Evolutionary conservation across 306 rosid genomes (phyloP).

Genomic region (Fragaria vesca): DNA sequence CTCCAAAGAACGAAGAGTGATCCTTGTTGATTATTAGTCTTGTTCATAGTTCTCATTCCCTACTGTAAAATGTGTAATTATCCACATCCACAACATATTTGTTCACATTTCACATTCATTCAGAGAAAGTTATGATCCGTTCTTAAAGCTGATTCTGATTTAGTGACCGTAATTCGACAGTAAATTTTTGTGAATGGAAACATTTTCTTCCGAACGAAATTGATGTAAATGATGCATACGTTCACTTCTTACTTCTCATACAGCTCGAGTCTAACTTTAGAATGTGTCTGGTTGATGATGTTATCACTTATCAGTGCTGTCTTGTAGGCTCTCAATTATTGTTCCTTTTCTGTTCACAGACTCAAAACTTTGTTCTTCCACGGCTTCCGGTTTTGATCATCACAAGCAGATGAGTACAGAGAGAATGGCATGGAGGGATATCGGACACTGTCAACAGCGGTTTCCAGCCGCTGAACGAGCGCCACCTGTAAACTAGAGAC

Average conservation of each 20-base stretch:
- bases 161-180: not conserved
- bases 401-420: not conserved
- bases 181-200: not conserved
- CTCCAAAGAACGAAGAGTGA: not conserved
- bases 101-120: constrained; percentile 23
- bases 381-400: not conserved
- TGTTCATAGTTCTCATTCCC: constrained; percentile 16
- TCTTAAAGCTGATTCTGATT: not conserved
- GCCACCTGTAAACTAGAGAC: constrained; percentile 19
- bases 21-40: not conserved
- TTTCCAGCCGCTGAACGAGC: not conserved
- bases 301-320: not conserved
- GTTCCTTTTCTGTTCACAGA: not conserved
- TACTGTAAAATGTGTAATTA: constrained; percentile 27
- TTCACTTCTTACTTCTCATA: not conserved
- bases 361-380: not conserved
- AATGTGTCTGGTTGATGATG: not conserved
- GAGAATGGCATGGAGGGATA: constrained; percentile 11
- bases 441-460: not conserved
- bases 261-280: not conserved
- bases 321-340: not conserved
- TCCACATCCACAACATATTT: constrained; percentile 6
- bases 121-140: constrained; percentile 4
- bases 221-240: too few species aligned
- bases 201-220: too few species aligned